These are phyloP conservation scores for Apophysomyces sp. DNA, from an alignment of 371 early-diverging fungal species.

Conservation along the genomic window DNA sequence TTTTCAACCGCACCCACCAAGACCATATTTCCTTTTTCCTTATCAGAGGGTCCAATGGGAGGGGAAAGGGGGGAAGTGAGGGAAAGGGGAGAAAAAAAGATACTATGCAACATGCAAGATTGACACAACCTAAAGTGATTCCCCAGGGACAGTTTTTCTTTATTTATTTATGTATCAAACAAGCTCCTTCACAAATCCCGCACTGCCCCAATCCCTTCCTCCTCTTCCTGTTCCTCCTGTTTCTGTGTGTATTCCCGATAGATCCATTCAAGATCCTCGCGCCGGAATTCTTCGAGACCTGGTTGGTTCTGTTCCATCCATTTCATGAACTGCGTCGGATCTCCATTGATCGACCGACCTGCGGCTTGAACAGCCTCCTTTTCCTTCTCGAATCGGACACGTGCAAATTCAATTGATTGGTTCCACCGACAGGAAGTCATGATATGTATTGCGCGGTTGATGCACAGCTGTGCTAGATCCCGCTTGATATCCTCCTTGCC, in stretches of 20 bases:
- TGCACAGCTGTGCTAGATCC: conserved; percentile 36
- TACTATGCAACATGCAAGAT: not conserved
- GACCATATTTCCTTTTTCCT: not conserved
- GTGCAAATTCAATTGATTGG: conserved; percentile 25
- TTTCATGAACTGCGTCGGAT: conserved; percentile 20
- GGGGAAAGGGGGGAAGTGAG: not conserved
- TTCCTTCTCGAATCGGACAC: conserved; percentile 28
- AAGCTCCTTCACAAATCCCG: not conserved
- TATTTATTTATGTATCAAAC: too few species aligned
- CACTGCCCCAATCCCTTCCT: not conserved
- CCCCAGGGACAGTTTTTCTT: not conserved
- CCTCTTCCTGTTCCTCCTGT: not conserved
- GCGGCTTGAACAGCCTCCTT: conserved; percentile 11
- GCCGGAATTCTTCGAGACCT: conserved; percentile 23
- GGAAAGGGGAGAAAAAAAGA: not conserved
- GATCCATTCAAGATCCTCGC: conserved; percentile 38
- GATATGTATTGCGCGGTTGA: conserved; percentile 35
- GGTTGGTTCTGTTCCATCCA: conserved; percentile 25
- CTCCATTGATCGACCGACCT: conserved; percentile 19
- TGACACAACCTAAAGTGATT: not conserved
- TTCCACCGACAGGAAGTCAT: conserved; percentile 36
- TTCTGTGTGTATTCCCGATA: conserved; percentile 17
- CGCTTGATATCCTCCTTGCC: conserved; percentile 14
- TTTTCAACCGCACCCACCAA: not conserved
- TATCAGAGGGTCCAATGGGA: not conserved